A percentile compares a stretch with the other conserved stretches of the same genome.
Conservation (phyloP, 2,329 filamentous ascomycete species). For the Colletotrichum sp. region DNA sequence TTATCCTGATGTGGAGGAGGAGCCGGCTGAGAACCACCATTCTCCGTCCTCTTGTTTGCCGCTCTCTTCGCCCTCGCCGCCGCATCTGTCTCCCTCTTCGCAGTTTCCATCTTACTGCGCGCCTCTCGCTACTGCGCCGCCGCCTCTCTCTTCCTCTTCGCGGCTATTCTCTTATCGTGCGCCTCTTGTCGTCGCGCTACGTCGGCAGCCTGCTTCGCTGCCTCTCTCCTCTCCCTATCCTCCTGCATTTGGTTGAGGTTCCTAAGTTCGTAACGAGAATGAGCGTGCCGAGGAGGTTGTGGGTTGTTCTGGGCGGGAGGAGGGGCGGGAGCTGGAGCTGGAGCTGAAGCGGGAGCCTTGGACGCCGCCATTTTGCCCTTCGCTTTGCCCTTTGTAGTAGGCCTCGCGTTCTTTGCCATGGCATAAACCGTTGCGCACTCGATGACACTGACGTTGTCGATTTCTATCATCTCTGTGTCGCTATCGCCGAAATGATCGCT, state of each 20-base stretch:
- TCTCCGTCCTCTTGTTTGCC: no score
- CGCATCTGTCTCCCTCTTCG: no score
- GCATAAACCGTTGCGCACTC: neutral
- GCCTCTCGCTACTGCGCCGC: neutral
- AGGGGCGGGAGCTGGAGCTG: neutral
- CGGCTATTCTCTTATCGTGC: neutral
- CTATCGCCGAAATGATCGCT: neutral
- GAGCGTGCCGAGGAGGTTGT: neutral
- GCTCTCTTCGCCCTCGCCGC: no score
- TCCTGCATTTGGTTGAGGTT: neutral
- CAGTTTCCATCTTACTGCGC: no score
- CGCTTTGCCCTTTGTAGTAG: neutral
- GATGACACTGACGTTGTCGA: fast-evolving
- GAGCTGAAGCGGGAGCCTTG: neutral
- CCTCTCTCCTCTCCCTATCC: neutral
- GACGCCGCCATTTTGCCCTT: neutral
- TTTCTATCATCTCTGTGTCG: neutral
- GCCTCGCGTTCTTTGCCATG: neutral
- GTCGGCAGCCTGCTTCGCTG: neutral
- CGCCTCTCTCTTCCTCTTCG: neutral
- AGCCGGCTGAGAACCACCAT: no score
- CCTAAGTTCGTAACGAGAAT: neutral
- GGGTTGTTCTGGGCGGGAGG: fast-evolving
- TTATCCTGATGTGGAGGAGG: no score
- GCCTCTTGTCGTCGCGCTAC: neutral